These are phyloP conservation scores for Lipomyces oligophaga DNA, from an alignment of 805 yeast species.

Conservation along the genomic window DNA sequence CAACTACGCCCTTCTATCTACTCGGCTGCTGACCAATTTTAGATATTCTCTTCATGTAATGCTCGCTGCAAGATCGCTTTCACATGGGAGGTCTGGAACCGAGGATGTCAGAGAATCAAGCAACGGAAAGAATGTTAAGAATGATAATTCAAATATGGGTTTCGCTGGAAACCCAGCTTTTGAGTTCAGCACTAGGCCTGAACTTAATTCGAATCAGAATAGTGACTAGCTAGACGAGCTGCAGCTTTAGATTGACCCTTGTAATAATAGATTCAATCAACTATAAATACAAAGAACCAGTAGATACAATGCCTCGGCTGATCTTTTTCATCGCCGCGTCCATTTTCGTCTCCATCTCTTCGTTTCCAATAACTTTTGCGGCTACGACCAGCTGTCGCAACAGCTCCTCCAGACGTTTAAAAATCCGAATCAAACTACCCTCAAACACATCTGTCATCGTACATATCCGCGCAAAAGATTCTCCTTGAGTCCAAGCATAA, in stretches of 20 bases:
- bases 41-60: too few species aligned
- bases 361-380: slow-evolving; percentile 91
- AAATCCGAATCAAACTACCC: slow-evolving; percentile 92
- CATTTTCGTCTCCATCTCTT: slow-evolving; percentile 82
- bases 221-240: slow-evolving; percentile 1
- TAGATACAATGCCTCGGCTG: slow-evolving; percentile 86
- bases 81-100: too few species aligned
- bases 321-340: slow-evolving; percentile 77
- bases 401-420: slow-evolving; percentile 90
- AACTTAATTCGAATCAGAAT: slow-evolving; percentile 4
- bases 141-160: too few species aligned
- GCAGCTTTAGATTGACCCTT: slow-evolving; percentile 1
- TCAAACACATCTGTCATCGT: slow-evolving; percentile 99
- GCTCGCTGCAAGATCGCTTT: too few species aligned
- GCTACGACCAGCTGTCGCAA: slow-evolving; percentile 85
- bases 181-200: slow-evolving; percentile 10
- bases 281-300: slow-evolving; percentile 79
- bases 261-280: background rate
- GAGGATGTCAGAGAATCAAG: too few species aligned
- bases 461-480: slow-evolving; percentile 92
- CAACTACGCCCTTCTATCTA: too few species aligned
- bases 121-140: too few species aligned
- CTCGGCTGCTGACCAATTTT: too few species aligned
- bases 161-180: slow-evolving; percentile 4
- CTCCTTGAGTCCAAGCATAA: slow-evolving; percentile 94